Evolutionary conservation across 1,284 basidiomycete genomes (phyloP).

Genomic region (Sanghuangporus baumii): DNA sequence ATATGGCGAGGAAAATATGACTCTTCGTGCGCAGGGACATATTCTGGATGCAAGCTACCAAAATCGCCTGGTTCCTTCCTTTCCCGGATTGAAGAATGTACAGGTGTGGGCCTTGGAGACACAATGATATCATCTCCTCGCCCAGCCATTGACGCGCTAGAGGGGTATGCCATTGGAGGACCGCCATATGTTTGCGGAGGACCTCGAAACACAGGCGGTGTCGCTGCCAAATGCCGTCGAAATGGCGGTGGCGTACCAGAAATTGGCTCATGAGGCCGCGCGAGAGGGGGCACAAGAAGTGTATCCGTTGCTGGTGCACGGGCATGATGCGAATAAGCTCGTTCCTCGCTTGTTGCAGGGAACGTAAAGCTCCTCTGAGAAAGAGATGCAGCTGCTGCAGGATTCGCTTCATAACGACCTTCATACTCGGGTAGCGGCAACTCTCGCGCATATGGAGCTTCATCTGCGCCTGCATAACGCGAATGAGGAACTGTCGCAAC

Average conservation of each 20-base stretch:
- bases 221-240: not conserved
- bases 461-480: not conserved
- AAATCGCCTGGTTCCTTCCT: not conserved
- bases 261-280: not conserved
- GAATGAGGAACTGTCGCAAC: not conserved
- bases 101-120: not conserved
- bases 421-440: not conserved
- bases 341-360: slow-evolving; percentile 4
- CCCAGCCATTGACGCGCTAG: not conserved
- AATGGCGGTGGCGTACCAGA: not conserved
- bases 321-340: not conserved
- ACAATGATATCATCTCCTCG: not conserved
- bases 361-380: slow-evolving; percentile 3
- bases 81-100: not conserved
- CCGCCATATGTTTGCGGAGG: not conserved
- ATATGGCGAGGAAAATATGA: not conserved
- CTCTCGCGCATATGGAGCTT: not conserved
- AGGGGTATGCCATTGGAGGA: not conserved
- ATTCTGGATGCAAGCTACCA: not conserved
- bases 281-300: not conserved
- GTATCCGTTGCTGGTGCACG: not conserved
- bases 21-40: not conserved
- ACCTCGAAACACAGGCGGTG: not conserved
- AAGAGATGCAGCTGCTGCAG: not conserved
- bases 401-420: not conserved